Percentiles rank a stretch among this genome's conserved stretches.
Evolutionary conservation across 2,329 filamentous ascomycete species (phyloP).

Genomic region (Cytospora paraplurivora): DNA sequence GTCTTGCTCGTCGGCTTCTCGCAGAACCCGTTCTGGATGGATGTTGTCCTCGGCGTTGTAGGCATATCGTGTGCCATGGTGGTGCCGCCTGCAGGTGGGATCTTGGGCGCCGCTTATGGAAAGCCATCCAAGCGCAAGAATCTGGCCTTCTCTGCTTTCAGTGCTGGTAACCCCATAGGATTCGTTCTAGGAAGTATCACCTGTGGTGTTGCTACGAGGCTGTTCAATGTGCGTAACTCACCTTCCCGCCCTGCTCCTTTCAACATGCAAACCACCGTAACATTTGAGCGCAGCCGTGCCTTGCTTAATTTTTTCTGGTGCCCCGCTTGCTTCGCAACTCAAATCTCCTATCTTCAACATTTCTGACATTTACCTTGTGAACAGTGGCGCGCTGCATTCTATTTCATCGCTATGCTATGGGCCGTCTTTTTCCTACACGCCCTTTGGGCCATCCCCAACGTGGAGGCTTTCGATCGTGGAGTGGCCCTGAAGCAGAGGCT

Average conservation of each 20-base stretch:
- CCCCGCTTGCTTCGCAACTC: not conserved
- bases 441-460: conserved; percentile 62
- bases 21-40: conserved; percentile 58
- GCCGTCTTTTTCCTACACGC: conserved; percentile 59
- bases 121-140: conserved; percentile 65
- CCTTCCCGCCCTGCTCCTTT: not conserved
- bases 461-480: conserved; percentile 47
- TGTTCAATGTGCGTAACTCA: conserved; percentile 47
- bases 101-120: conserved; percentile 65
- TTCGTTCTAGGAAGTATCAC: conserved; percentile 54
- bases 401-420: conserved; percentile 65
- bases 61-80: conserved; percentile 66
- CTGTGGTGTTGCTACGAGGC: conserved; percentile 60
- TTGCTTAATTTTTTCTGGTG: not conserved
- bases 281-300: not conserved
- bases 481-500: conserved; percentile 42
- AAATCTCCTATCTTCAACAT: not conserved
- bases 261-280: not conserved
- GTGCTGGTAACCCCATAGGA: conserved; percentile 44
- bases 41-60: conserved; percentile 64
- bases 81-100: conserved; percentile 64
- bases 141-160: conserved; percentile 64
- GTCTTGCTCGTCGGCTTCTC: conserved; percentile 62
- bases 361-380: not conserved
- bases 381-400: conserved; percentile 63